Evolutionary conservation across 371 early-diverging fungal species (phyloP).

Genomic region (Apophysomyces ossiformis): DNA sequence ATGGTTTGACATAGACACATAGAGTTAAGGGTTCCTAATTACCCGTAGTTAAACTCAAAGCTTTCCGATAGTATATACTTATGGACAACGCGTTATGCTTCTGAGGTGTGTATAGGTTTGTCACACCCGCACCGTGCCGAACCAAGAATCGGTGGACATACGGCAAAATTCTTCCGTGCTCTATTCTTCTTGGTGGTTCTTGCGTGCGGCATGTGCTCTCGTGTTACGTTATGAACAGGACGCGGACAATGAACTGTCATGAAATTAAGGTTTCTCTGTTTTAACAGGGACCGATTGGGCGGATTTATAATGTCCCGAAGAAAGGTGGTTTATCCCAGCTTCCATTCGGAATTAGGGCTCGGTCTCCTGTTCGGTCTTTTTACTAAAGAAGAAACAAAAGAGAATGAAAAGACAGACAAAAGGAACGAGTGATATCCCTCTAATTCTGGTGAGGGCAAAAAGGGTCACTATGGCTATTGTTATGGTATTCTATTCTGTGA

Average conservation of each 20-base stretch:
- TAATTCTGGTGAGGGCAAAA: no score
- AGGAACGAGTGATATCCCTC: no score
- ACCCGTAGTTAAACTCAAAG: no score
- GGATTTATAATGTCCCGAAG: background rate
- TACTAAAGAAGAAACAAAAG: background rate
- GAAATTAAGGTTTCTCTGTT: background rate
- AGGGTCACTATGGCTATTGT: no score
- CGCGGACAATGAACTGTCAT: background rate
- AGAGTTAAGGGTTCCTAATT: no score
- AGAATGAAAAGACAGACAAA: background rate
- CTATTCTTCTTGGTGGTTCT: background rate
- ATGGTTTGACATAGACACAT: no score
- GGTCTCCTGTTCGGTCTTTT: background rate
- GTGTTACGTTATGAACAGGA: background rate
- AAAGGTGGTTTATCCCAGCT: background rate
- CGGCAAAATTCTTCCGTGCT: background rate
- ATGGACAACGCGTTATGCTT: no score
- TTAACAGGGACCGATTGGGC: background rate
- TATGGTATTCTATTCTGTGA: no score
- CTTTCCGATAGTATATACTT: no score
- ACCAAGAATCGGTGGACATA: background rate
- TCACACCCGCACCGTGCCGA: slow-evolving; percentile 1
- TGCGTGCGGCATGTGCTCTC: background rate
- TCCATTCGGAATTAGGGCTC: background rate
- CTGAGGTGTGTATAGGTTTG: background rate